These are phyloP conservation scores for Xylaria scruposa DNA, from an alignment of 495 filamentous ascomycete species.

Conservation along the genomic window DNA sequence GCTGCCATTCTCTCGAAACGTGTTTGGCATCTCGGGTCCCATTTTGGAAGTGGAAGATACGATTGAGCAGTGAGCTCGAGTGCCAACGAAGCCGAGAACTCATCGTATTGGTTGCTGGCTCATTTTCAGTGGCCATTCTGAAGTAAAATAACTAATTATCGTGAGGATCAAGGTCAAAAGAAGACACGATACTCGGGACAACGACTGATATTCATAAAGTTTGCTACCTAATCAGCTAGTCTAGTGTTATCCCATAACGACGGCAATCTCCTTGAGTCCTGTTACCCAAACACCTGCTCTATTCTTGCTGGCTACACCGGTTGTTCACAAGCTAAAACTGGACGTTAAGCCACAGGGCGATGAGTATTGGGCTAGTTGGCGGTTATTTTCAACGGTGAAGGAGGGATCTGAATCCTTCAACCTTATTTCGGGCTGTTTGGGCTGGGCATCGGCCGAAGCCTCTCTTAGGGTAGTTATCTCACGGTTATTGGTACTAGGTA, in stretches of 20 bases:
- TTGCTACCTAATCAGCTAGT: neutral
- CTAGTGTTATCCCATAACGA: neutral
- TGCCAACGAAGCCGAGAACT: neutral
- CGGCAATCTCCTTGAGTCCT: slow-evolving; percentile 1
- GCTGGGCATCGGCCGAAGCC: neutral
- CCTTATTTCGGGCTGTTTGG: slow-evolving; percentile 6
- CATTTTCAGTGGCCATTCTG: neutral
- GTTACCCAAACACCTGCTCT: neutral
- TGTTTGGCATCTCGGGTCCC: neutral
- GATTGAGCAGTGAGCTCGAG: neutral
- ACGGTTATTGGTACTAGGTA: neutral
- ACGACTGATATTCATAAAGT: slow-evolving; percentile 8
- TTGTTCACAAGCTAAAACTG: neutral
- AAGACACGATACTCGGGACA: neutral
- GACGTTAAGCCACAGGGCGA: neutral
- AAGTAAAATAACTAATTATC: neutral
- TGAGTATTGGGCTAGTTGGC: neutral
- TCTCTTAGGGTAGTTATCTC: neutral
- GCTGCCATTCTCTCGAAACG: neutral
- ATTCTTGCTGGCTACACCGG: neutral
- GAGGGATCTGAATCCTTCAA: slow-evolving; percentile 19
- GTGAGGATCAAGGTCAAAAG: neutral
- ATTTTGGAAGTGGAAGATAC: slow-evolving; percentile 1
- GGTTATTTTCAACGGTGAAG: neutral
- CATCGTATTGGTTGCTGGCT: neutral